Evolutionary conservation across 768 basidiomycete species (phyloP).

Genomic region (Neoboletus brunneissimus): DNA sequence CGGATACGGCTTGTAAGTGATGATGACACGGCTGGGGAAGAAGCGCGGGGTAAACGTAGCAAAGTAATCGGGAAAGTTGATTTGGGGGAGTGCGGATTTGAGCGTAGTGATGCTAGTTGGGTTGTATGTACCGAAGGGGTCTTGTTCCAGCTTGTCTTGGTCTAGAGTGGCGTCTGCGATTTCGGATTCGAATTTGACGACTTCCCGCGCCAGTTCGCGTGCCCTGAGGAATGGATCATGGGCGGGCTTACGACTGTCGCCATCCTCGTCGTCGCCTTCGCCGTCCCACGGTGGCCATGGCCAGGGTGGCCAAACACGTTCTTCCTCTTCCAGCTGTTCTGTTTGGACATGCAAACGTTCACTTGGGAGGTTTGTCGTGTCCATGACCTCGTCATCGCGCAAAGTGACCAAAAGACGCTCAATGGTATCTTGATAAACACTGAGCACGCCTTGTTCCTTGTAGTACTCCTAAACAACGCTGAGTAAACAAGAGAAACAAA

Average conservation of each 20-base stretch:
- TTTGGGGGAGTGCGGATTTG: slow-evolving; percentile 63
- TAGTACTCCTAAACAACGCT: slow-evolving; percentile 72
- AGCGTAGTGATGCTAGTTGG: slow-evolving; percentile 71
- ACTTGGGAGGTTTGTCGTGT: slow-evolving; percentile 5
- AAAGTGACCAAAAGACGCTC: slow-evolving; percentile 63
- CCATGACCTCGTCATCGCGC: slow-evolving; percentile 40
- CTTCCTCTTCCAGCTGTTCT: slow-evolving; percentile 35
- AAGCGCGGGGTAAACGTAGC: slow-evolving; percentile 76
- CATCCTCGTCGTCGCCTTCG: slow-evolving; percentile 50
- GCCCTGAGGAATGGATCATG: slow-evolving; percentile 43
- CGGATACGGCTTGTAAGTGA: slow-evolving; percentile 80
- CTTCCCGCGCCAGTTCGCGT: slow-evolving; percentile 61
- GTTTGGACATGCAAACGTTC: slow-evolving; percentile 33
- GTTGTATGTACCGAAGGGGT: slow-evolving; percentile 89
- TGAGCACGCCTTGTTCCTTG: slow-evolving; percentile 65
- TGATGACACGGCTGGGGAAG: slow-evolving; percentile 72
- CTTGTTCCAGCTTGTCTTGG: slow-evolving; percentile 69
- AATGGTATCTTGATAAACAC: slow-evolving; percentile 68
- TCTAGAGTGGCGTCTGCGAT: slow-evolving; percentile 81
- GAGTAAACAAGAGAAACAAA: not conserved
- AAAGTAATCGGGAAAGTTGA: slow-evolving; percentile 85
- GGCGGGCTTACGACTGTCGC: slow-evolving; percentile 36
- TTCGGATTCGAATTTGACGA: slow-evolving; percentile 75
- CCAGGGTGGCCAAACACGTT: slow-evolving; percentile 70
- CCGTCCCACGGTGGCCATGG: slow-evolving; percentile 85